Evolutionary conservation across 2,329 filamentous ascomycete species (phyloP).

Genomic region (Penicillium sp.): DNA sequence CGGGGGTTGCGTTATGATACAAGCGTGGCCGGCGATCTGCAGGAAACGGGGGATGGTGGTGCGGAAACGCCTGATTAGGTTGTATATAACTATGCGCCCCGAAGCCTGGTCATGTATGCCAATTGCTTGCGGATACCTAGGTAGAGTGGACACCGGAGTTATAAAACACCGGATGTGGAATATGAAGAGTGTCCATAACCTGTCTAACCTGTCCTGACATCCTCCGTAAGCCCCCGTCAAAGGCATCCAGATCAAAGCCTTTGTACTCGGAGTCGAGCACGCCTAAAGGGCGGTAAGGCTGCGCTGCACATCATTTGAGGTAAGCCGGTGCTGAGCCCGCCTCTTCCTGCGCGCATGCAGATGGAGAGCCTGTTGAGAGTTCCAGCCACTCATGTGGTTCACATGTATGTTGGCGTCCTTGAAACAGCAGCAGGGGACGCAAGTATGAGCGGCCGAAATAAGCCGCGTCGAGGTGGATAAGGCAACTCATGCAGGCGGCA

Average conservation of each 20-base stretch:
- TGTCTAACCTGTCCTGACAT: neutral
- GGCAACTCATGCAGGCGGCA: slow-evolving; percentile 12
- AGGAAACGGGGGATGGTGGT: neutral
- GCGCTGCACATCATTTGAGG: slow-evolving; percentile 17
- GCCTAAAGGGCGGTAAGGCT: slow-evolving; percentile 15
- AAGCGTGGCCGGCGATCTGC: neutral
- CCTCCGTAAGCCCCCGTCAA: neutral
- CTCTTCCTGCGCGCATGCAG: neutral
- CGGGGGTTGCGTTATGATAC: neutral
- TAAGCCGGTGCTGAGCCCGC: slow-evolving; percentile 2
- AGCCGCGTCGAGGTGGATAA: slow-evolving; percentile 13
- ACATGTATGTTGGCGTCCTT: slow-evolving; percentile 1
- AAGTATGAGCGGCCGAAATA: slow-evolving; percentile 6
- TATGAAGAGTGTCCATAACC: neutral
- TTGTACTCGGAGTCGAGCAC: neutral
- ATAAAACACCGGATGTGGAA: neutral
- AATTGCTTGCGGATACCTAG: neutral
- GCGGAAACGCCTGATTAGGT: neutral
- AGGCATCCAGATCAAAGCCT: neutral
- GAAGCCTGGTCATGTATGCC: neutral
- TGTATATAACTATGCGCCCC: neutral
- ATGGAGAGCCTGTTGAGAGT: neutral
- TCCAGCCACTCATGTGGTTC: slow-evolving; percentile 1
- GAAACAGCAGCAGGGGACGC: neutral
- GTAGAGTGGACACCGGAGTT: neutral